Base-by-base conservation (phyloP, 371 early-diverging fungal genomes). In the Mortierella sp. region DNA sequence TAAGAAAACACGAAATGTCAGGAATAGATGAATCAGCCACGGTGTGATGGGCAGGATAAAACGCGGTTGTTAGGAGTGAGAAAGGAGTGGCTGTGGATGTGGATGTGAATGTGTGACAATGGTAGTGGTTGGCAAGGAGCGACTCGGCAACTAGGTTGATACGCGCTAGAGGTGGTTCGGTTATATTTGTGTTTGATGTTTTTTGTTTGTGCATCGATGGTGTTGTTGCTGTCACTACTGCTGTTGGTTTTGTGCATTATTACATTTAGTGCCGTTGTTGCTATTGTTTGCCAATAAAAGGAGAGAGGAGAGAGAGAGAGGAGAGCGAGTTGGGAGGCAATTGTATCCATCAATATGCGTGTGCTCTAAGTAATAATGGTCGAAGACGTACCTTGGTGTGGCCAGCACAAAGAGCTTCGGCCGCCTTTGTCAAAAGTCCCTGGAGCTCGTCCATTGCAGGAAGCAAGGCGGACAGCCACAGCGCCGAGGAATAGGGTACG, bases 401-500 rank as follows among this genome's bases (percentile, higher is more conserved):
- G 65, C 79, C 81, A 29, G 76, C 55, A 68, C 78, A 76, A 32
- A 84, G 71, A 32, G 81, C 85, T 58, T 84, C 85, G 51, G 85
- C 79, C 38, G 81, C 78, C 77, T 75, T 75, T 56, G 79, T 79
- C 77, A 81, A 74, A 79, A 84, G 71, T 75, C 44, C n/a, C 76
- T 81, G 79, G 81, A 84, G 81, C 85, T 84, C 81, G 18, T 81
- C 85, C 85, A 84, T 84, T 43, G 71, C 49, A 29, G 65, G 76
- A 49, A 71, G 65, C 72, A 48, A 56, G 8, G 44, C 73, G 75
- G 75, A 46, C 71, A 60, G 60, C 72, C 55, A 63, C 73, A 56
- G 74, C 65, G 55, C 41, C 32, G n/a, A 24, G 27, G 27, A 70
- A n/a, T 51, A 49, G 51, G 65, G 44, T 49, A 65, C 68, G 35